phyloP scores from a whole-genome alignment of 2,329 filamentous ascomycete species.

The Clarireedia sp. region DNA sequence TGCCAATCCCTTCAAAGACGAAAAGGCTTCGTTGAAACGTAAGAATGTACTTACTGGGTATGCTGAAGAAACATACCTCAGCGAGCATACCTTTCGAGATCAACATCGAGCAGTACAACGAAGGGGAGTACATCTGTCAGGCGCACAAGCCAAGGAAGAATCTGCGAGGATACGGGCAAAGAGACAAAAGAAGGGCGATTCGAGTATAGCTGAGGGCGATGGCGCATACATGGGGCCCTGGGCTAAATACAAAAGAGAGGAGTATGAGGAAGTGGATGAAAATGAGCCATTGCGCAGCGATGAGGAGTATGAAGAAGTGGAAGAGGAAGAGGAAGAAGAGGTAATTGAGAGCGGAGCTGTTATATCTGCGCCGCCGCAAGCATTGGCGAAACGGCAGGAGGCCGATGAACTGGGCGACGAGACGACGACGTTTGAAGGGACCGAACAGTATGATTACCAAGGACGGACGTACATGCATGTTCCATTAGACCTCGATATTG shows the following conservation, averaged over 20 bases:
- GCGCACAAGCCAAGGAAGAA: slow-evolving; percentile 58
- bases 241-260: slow-evolving; percentile 70
- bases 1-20: slow-evolving; percentile 65
- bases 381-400: slow-evolving; percentile 47
- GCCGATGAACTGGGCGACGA: slow-evolving; percentile 59
- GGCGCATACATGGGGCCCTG: slow-evolving; percentile 90
- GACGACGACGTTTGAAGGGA: slow-evolving; percentile 80
- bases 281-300: slow-evolving; percentile 68
- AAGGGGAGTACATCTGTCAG: slow-evolving; percentile 47
- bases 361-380: slow-evolving; percentile 46
- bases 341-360: slow-evolving; percentile 57
- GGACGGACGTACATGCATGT: slow-evolving; percentile 97
- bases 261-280: slow-evolving; percentile 67
- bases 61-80: slow-evolving; percentile 81
- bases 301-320: slow-evolving; percentile 70
- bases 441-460: slow-evolving; percentile 81
- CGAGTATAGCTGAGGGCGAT: slow-evolving; percentile 75
- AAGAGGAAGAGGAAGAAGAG: slow-evolving; percentile 67
- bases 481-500: slow-evolving; percentile 80
- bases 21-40: slow-evolving; percentile 55
- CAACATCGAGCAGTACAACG: slow-evolving; percentile 80
- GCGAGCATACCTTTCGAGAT: slow-evolving; percentile 80
- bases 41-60: slow-evolving; percentile 80
- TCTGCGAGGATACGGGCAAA: slow-evolving; percentile 61
- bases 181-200: slow-evolving; percentile 77